Evolutionary conservation across 1,284 basidiomycete genomes (phyloP).

Genomic region (Austroboletus sp.): DNA sequence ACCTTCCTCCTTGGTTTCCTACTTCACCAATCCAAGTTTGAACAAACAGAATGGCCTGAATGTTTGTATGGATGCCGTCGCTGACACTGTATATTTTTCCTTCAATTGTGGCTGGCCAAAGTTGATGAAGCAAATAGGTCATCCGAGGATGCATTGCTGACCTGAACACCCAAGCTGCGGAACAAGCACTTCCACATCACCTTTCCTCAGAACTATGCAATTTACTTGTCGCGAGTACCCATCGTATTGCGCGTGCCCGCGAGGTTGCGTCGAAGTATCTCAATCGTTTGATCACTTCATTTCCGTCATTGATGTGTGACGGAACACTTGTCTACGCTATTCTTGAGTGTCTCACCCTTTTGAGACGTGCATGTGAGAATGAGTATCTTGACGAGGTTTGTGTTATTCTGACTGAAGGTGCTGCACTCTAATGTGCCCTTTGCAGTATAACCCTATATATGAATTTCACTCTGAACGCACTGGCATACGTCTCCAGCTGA

Average conservation of each 20-base stretch:
- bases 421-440: conserved; percentile 6
- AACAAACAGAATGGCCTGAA: conserved; percentile 65
- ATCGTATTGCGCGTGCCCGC: conserved; percentile 76
- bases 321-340: conserved; percentile 82
- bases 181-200: conserved; percentile 70
- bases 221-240: conserved; percentile 77
- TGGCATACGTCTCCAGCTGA: conserved; percentile 71
- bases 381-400: conserved; percentile 86
- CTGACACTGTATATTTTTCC: conserved; percentile 62
- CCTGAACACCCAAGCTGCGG: conserved; percentile 66
- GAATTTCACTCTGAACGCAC: conserved; percentile 76
- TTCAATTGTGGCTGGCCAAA: neutral
- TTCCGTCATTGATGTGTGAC: conserved; percentile 92
- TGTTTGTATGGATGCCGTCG: conserved; percentile 78
- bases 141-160: conserved; percentile 68
- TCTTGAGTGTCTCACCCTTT: conserved; percentile 84
- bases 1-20: conserved; percentile 78
- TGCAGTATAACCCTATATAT: conserved; percentile 81
- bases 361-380: conserved; percentile 84
- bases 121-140: conserved; percentile 42
- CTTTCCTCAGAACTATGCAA: conserved; percentile 71
- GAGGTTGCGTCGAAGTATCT: conserved; percentile 79
- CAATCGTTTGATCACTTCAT: conserved; percentile 82
- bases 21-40: conserved; percentile 85
- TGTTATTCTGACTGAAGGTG: conserved; percentile 4